A percentile compares a stretch with the other conserved stretches of the same genome.
Evolutionary conservation across 2,329 filamentous ascomycete genomes (phyloP).

Genomic region (Penicillium sp.): DNA sequence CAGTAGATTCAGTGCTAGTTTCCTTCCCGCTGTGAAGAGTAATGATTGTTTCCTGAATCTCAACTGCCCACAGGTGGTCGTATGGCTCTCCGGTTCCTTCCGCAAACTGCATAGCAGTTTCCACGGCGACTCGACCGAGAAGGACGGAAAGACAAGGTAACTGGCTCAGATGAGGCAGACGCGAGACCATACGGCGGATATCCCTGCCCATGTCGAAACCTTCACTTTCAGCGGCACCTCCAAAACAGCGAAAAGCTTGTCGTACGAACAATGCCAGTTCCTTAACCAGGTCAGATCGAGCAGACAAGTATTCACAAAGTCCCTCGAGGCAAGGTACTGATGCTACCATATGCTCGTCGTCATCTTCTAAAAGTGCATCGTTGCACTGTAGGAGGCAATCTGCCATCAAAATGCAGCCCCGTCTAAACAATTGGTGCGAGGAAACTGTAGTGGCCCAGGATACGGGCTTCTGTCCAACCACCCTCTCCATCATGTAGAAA

Average conservation of each 20-base stretch:
- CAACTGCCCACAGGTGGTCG: slow-evolving; percentile 44
- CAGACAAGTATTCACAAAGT: slow-evolving; percentile 33
- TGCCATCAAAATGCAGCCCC: slow-evolving; percentile 39
- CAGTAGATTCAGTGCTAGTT: slow-evolving; percentile 10
- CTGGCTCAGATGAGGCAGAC: slow-evolving; percentile 26
- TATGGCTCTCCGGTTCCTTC: slow-evolving; percentile 42
- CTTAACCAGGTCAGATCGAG: slow-evolving; percentile 37
- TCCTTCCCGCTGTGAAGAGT: slow-evolving; percentile 20
- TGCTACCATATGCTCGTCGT: slow-evolving; percentile 14
- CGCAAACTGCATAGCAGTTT: slow-evolving; percentile 47
- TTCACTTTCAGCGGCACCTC: slow-evolving; percentile 28
- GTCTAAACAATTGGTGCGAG: slow-evolving; percentile 33
- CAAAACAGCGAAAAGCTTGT: slow-evolving; percentile 40
- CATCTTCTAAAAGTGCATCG: slow-evolving; percentile 17
- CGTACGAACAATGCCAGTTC: slow-evolving; percentile 40
- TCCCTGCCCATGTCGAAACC: slow-evolving; percentile 29
- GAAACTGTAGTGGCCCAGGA: slow-evolving; percentile 12
- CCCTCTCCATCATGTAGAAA: slow-evolving; percentile 28
- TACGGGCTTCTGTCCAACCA: slow-evolving; percentile 20
- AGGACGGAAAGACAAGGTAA: slow-evolving; percentile 31
- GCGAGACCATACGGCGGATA: slow-evolving; percentile 32
- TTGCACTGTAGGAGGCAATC: slow-evolving; percentile 34
- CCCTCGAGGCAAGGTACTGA: slow-evolving; percentile 32
- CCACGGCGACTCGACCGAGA: slow-evolving; percentile 41
- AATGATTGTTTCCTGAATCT: slow-evolving; percentile 41